Base-by-base conservation (phyloP, 768 basidiomycete species). In the Tubosaeta sp. region DNA sequence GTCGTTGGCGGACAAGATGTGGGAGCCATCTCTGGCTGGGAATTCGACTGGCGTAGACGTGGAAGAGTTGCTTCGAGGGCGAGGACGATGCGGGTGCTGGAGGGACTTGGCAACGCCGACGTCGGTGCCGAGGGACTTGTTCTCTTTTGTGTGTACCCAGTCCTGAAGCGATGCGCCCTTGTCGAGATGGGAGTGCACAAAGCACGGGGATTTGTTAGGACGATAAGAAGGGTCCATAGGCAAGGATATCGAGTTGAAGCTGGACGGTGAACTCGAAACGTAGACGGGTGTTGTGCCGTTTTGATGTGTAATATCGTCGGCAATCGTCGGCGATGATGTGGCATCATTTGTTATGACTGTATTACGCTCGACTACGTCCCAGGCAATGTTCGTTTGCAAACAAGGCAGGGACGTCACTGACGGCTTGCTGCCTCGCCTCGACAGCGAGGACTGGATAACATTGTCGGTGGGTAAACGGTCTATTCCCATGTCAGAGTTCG, bases 181-280 rank as follows among this genome's bases (percentile, higher is more conserved):
- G 68, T 95, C 89, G 43, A 97, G 86, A 58, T 90, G 82, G 0
- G 90, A 93, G 72, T 97, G 94, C 32, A 97, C 84, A 69, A 94
- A 95, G 65, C 92, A 96, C 10, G 94, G 94, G 0, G 90, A 93
- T 40, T 76, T 73, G 4, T 21, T 44, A 9, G 64, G 59, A 2
- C 54, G n/a, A 34, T 52, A 52, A 13, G 56, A 57, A 3, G 64
- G 22, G 45, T 69, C 52, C 62, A 69, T 69, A 1, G 54, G 49
- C 43, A 54, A 51, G 49, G 67, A 56, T 58, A 63, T 56, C 52
- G 59, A 54, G 36, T 55, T 46, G 42, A 66, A 54, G 45, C 56
- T 67, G 16, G 67, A 65, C 25, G 60, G 60, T 8, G 68, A 70
- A 24, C 62, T 70, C 35, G 67, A 59, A 44, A 54, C 49, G 57